Base-by-base conservation (phyloP, 352 stramenopile species). In the Phytophthora aleatoria region DNA sequence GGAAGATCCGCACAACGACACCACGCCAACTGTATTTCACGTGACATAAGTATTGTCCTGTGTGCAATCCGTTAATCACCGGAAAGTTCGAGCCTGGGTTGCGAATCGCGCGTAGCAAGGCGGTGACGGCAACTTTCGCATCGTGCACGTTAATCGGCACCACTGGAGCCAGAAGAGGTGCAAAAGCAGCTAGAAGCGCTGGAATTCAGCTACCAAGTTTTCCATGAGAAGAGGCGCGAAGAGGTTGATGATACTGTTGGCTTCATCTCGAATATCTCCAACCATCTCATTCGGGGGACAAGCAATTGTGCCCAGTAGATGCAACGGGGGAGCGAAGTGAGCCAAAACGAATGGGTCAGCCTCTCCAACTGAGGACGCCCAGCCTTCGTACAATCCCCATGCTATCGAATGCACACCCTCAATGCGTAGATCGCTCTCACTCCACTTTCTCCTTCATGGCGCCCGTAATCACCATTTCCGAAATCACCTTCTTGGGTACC, bases 1-100 rank as follows among this genome's bases (percentile, higher is more conserved):
- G 28, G 15, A 44, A 44, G 38, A 44, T 44, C 38, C 5, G 15
- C 38, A 44, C 38, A 44, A 44, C 38, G 38, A 44, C 38, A 44
- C 38, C 38, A 6, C 38, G 16, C 15, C 38, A 44, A 24, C 7
- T 44, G 38, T 44, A 44, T 11, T 44, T 15, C 11, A 44, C 38
- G 11, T 44, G 38, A 44, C 38, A 44, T 3, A 26, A 26, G 38
- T 44, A 44, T 7, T 16, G 2, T 20, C 38, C 15, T 44, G 9
- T 24, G 38, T 44, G 38, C 38, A 44, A 20, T 44, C 15, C 15
- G 15, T 44, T 24, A 15, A 44, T 44, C 15, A 44, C 38, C 12
- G 38, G 38, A 24, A 44, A 44, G 38, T 24, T 44, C 15, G 38
- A 11, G 15, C 15, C 38, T 24, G 38, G 38, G 38, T 44, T 44